phyloP scores from a whole-genome alignment of 1,284 basidiomycete species.

The Cutaneotrichosporon sp. region DNA sequence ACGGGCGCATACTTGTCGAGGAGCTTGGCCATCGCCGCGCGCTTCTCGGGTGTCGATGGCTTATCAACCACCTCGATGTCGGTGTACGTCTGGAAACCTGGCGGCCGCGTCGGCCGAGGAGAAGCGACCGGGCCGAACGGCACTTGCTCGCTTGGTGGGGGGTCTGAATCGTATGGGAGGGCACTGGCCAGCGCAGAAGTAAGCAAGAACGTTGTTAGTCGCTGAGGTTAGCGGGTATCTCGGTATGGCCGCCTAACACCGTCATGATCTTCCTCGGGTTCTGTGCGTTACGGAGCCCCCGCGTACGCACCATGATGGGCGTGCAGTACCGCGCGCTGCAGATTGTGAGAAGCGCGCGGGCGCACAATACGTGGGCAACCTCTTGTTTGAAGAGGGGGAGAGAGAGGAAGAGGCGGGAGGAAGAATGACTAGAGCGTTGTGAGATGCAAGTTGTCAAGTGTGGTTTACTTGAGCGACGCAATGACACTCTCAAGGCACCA shows the following conservation, averaged over 20 bases:
- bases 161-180: neutral
- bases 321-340: neutral
- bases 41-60: constrained; percentile 21
- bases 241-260: neutral
- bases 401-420: neutral
- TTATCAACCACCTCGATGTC: neutral
- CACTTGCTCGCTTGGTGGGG: neutral
- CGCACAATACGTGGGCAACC: neutral
- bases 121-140: neutral
- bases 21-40: constrained; percentile 34
- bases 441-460: too few relatives aligned
- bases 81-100: neutral
- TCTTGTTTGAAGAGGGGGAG: neutral
- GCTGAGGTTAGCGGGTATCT: neutral
- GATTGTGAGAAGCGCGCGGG: neutral
- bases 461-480: too few relatives aligned
- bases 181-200: neutral
- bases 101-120: neutral
- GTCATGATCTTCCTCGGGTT: neutral
- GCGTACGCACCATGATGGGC: neutral
- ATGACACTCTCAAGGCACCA: too few relatives aligned
- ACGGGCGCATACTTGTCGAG: constrained; percentile 44
- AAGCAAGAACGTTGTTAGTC: neutral
- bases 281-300: neutral
- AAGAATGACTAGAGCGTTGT: neutral